A percentile compares a stretch with the other conserved stretches of the same genome.
phyloP scores from a whole-genome alignment of 192 early-diverging fungal species.

The Cladochytrium replicatum region DNA sequence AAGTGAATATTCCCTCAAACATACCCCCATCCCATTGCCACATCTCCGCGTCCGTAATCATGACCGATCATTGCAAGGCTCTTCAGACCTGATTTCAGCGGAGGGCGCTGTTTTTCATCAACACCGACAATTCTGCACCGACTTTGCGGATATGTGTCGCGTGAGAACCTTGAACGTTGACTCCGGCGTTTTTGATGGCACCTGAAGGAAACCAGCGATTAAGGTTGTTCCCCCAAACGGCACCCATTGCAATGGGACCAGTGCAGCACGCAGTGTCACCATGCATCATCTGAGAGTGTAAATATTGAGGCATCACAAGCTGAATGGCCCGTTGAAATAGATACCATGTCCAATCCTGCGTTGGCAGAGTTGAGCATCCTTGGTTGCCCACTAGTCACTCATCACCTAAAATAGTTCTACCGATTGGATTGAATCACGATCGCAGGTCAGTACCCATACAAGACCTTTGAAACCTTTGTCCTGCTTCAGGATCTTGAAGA shows the following conservation, averaged over 20 bases:
- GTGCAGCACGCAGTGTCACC: no score
- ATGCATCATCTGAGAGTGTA: neutral
- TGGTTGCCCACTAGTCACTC: slow-evolving; percentile 48
- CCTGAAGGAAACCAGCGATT: slow-evolving; percentile 19
- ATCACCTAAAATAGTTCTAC: slow-evolving; percentile 28
- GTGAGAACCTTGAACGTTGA: slow-evolving; percentile 30
- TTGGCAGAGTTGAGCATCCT: slow-evolving; percentile 21
- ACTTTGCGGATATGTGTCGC: slow-evolving; percentile 25
- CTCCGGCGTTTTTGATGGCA: slow-evolving; percentile 3
- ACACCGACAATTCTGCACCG: slow-evolving; percentile 32
- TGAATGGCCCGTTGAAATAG: slow-evolving; percentile 20
- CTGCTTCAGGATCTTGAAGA: slow-evolving; percentile 44
- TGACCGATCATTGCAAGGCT: no score
- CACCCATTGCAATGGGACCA: slow-evolving; percentile 20
- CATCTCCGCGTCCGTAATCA: no score
- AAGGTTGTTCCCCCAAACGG: slow-evolving; percentile 27
- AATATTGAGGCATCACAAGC: slow-evolving; percentile 28
- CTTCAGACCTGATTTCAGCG: no score
- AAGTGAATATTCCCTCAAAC: no score
- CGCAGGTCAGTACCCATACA: no score
- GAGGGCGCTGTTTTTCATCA: slow-evolving; percentile 42
- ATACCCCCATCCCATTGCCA: no score
- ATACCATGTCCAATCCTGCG: slow-evolving; percentile 41
- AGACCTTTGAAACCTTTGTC: slow-evolving; percentile 53
- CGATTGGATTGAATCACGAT: no score